These are phyloP conservation scores for Reutealis trisperma DNA, from an alignment of 345 rosid species.

Conservation along the genomic window DNA sequence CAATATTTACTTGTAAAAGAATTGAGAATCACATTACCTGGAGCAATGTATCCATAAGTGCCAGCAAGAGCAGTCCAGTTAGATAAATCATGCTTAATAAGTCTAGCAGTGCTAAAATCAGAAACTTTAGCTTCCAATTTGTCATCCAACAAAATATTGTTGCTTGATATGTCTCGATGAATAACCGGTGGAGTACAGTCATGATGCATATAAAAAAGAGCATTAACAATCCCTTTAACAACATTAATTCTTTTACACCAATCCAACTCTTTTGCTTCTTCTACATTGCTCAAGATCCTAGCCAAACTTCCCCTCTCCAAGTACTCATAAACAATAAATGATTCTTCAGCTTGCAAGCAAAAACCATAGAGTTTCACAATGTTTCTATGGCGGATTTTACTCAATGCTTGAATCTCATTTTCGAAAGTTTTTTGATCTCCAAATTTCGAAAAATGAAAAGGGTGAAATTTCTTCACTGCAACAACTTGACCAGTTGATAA, in stretches of 20 bases:
- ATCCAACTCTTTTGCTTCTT: slow-evolving; percentile 9
- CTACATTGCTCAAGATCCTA: slow-evolving; percentile 7
- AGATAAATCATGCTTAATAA: slow-evolving; percentile 16
- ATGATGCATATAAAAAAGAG: slow-evolving; percentile 25
- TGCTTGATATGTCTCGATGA: slow-evolving; percentile 27
- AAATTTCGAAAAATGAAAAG: neutral
- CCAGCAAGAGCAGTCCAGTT: slow-evolving; percentile 16
- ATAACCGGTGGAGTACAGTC: slow-evolving; percentile 12
- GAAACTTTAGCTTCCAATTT: slow-evolving; percentile 19
- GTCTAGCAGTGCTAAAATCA: slow-evolving; percentile 23
- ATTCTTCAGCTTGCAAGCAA: slow-evolving; percentile 4
- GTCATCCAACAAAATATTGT: slow-evolving; percentile 15
- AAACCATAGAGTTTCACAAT: slow-evolving; percentile 26
- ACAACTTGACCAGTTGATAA: slow-evolving; percentile 20
- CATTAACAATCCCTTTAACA: slow-evolving; percentile 19
- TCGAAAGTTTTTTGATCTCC: slow-evolving; percentile 8
- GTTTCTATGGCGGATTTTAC: slow-evolving; percentile 16
- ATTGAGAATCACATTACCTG: slow-evolving; percentile 8
- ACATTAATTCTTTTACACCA: slow-evolving; percentile 12
- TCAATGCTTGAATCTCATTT: slow-evolving; percentile 11
- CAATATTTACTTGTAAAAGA: neutral
- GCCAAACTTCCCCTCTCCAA: slow-evolving; percentile 21
- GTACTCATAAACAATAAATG: slow-evolving; percentile 24
- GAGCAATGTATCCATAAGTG: slow-evolving; percentile 27
- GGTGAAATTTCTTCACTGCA: slow-evolving; percentile 21